Conservation (phyloP, 2,329 filamentous ascomycete species). For the Aschersonia sp. region DNA sequence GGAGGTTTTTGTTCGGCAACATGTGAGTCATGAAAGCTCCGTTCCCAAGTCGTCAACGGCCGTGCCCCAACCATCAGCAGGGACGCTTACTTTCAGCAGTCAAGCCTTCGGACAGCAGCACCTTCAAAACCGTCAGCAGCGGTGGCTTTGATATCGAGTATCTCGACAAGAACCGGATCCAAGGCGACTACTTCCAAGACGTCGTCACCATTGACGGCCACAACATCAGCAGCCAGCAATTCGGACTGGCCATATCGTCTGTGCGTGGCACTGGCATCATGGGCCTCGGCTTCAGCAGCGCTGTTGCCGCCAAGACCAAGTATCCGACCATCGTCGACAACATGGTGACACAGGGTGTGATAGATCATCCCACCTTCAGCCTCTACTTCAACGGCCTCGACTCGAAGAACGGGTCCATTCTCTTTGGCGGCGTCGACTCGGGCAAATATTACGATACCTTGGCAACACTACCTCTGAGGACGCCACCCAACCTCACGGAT, state of each 20-base stretch:
- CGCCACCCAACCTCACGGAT: constrained; percentile 22
- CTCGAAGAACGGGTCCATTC: constrained; percentile 50
- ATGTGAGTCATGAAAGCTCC: not conserved
- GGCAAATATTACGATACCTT: constrained; percentile 50
- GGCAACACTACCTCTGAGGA: constrained; percentile 29
- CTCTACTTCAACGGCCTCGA: constrained; percentile 54
- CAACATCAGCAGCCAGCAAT: constrained; percentile 34
- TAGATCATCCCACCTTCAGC: constrained; percentile 51
- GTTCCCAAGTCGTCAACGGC: not conserved
- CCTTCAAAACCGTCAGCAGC: constrained; percentile 26
- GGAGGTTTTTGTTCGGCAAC: not conserved
- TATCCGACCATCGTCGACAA: constrained; percentile 50
- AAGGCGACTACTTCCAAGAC: constrained; percentile 44
- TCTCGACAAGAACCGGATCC: constrained; percentile 38
- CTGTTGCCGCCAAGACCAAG: constrained; percentile 25
- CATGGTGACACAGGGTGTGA: constrained; percentile 46
- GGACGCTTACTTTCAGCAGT: constrained; percentile 8
- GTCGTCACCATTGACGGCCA: constrained; percentile 34
- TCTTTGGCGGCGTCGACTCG: constrained; percentile 69
- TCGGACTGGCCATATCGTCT: constrained; percentile 36
- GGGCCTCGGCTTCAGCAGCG: constrained; percentile 41
- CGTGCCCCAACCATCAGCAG: too few relatives aligned
- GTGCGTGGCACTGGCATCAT: constrained; percentile 40
- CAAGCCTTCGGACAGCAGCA: constrained; percentile 29
- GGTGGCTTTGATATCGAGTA: constrained; percentile 45